phyloP scores from a whole-genome alignment of 345 rosid species.

The Melastoma malabathricum region DNA sequence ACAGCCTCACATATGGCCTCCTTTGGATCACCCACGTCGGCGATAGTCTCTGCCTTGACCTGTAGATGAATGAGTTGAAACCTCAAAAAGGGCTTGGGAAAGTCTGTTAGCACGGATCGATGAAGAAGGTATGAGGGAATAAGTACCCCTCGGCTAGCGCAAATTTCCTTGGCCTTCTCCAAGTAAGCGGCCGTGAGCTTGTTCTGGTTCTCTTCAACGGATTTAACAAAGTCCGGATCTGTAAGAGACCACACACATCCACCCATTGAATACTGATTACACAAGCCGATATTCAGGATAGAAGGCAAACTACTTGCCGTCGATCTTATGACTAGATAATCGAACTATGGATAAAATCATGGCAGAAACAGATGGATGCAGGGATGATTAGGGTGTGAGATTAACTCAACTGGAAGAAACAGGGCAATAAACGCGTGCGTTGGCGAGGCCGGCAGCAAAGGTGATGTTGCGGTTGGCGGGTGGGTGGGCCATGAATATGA shows the following conservation, averaged over 20 bases:
- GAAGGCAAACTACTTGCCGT: too few species aligned
- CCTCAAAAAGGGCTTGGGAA: too few species aligned
- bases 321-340: too few species aligned
- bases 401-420: conserved; percentile 14
- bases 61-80: conserved; percentile 4
- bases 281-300: too few species aligned
- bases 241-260: conserved; percentile 1
- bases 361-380: not conserved
- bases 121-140: not conserved
- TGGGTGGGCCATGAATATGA: conserved; percentile 34
- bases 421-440: conserved; percentile 25
- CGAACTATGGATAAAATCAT: not conserved
- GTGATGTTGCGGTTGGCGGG: conserved; percentile 13
- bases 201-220: conserved; percentile 10
- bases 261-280: too few species aligned
- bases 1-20: conserved; percentile 46
- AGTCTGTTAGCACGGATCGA: not conserved
- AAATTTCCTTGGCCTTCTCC: conserved; percentile 22
- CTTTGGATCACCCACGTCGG: conserved; percentile 46
- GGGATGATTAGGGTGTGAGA: not conserved
- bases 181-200: conserved; percentile 15
- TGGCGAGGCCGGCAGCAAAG: conserved; percentile 22
- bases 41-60: conserved; percentile 29
- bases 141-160: conserved; percentile 20
- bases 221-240: conserved; percentile 12